Evolutionary conservation across 1,284 basidiomycete species (phyloP).

Genomic region (Leccinum fallax): DNA sequence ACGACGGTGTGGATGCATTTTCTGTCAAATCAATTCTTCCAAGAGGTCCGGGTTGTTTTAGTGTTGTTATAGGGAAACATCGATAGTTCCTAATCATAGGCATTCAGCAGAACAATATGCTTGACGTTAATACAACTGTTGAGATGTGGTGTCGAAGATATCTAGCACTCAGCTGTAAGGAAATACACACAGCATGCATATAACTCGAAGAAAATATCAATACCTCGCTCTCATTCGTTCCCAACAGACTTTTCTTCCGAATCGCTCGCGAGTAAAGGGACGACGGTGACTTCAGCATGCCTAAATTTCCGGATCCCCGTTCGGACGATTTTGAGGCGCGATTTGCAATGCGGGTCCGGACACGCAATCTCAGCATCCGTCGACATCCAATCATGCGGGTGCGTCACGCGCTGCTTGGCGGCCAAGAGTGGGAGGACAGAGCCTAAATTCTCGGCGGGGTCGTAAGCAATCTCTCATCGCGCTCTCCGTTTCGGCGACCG

Average conservation of each 20-base stretch:
- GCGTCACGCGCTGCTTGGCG: slow-evolving; percentile 59
- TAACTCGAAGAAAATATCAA: not conserved
- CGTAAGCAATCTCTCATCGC: not conserved
- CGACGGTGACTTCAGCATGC: not conserved
- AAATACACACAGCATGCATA: not conserved
- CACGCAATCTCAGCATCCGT: slow-evolving; percentile 65
- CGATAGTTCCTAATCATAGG: not conserved
- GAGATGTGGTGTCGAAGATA: not conserved
- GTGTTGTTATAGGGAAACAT: too few species aligned
- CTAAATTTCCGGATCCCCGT: not conserved
- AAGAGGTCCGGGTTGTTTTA: too few species aligned
- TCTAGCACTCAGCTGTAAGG: not conserved
- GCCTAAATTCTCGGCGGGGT: slow-evolving; percentile 35
- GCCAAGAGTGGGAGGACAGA: slow-evolving; percentile 62
- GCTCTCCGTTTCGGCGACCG: not conserved
- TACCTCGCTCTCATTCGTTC: not conserved
- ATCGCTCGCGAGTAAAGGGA: not conserved
- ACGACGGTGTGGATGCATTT: too few species aligned
- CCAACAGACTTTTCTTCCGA: not conserved
- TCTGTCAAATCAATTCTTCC: too few species aligned
- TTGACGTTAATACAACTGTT: not conserved
- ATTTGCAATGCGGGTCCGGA: slow-evolving; percentile 64
- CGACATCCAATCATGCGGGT: slow-evolving; percentile 66
- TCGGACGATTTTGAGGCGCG: slow-evolving; percentile 50
- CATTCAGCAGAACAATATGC: not conserved